A percentile compares a stretch with the other conserved stretches of the same genome.
These are phyloP conservation scores for Beauveria pseudobassiana DNA, from an alignment of 2,329 filamentous ascomycete species.

Conservation along the genomic window DNA sequence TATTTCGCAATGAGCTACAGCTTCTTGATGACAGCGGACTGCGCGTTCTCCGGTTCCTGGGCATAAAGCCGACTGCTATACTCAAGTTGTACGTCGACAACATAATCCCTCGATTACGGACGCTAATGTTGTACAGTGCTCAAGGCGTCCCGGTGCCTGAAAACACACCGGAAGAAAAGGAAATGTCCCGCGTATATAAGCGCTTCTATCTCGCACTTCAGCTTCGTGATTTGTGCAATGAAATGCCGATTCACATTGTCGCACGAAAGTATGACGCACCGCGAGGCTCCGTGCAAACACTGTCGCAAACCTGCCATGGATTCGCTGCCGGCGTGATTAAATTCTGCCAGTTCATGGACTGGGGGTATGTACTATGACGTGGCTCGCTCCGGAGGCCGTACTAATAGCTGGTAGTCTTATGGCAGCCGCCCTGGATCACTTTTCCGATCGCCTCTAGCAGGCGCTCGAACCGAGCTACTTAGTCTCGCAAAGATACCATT, in stretches of 20 bases:
- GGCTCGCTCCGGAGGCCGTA: too few relatives aligned
- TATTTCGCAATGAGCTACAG: slow-evolving; percentile 66
- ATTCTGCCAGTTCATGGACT: slow-evolving; percentile 71
- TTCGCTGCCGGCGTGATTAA: slow-evolving; percentile 75
- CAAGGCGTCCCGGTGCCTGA: slow-evolving; percentile 60
- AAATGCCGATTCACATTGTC: slow-evolving; percentile 62
- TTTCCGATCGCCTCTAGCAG: slow-evolving; percentile 67
- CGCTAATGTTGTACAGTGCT: slow-evolving; percentile 40
- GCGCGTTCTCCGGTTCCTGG: slow-evolving; percentile 59
- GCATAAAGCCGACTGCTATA: slow-evolving; percentile 59
- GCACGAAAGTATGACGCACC: slow-evolving; percentile 64
- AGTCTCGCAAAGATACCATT: slow-evolving; percentile 65
- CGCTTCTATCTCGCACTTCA: slow-evolving; percentile 71
- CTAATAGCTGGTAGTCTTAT: slow-evolving; percentile 45
- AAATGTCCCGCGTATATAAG: slow-evolving; percentile 56
- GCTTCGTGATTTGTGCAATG: slow-evolving; percentile 71
- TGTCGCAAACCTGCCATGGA: slow-evolving; percentile 68
- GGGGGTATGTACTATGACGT: slow-evolving; percentile 39
- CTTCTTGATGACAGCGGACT: slow-evolving; percentile 62
- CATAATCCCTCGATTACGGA: slow-evolving; percentile 7
- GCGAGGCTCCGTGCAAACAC: slow-evolving; percentile 62
- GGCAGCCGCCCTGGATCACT: slow-evolving; percentile 65
- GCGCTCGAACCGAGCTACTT: slow-evolving; percentile 62
- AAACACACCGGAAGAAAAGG: slow-evolving; percentile 51
- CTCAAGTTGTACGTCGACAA: slow-evolving; percentile 51